Percentiles rank a stretch among this genome's conserved stretches.
These are phyloP conservation scores for Coniosporium tulheliwenetii DNA, from an alignment of 2,329 filamentous ascomycete genomes.

Conservation along the genomic window DNA sequence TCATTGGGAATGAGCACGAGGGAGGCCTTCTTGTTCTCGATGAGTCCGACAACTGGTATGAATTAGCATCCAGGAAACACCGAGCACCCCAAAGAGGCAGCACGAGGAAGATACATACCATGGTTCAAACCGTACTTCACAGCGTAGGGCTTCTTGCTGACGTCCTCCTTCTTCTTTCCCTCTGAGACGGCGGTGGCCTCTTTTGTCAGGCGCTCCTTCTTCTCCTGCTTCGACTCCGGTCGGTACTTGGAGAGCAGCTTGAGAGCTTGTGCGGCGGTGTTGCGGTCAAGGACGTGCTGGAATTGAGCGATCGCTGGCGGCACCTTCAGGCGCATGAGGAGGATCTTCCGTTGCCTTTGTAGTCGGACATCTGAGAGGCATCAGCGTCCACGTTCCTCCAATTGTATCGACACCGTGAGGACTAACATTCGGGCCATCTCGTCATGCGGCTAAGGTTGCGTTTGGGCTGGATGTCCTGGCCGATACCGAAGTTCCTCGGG, in stretches of 20 bases:
- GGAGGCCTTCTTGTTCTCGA: slow-evolving; percentile 99
- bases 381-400: too few relatives aligned
- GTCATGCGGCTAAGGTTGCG: slow-evolving; percentile 58
- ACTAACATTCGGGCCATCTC: slow-evolving; percentile 70
- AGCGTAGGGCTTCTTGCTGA: slow-evolving; percentile 98
- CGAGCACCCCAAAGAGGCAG: slow-evolving; percentile 19
- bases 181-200: slow-evolving; percentile 96
- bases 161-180: slow-evolving; percentile 99
- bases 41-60: slow-evolving; percentile 49
- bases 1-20: slow-evolving; percentile 98
- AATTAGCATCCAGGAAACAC: slow-evolving; percentile 7
- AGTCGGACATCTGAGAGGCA: slow-evolving; percentile 63
- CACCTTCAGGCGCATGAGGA: slow-evolving; percentile 97
- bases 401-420: too few relatives aligned
- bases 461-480: slow-evolving; percentile 94
- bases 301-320: slow-evolving; percentile 96
- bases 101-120: slow-evolving; percentile 32
- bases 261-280: slow-evolving; percentile 91
- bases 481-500: slow-evolving; percentile 93
- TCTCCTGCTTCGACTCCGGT: slow-evolving; percentile 96
- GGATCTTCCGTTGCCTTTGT: slow-evolving; percentile 86
- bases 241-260: slow-evolving; percentile 99
- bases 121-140: slow-evolving; percentile 99
- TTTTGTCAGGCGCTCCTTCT: slow-evolving; percentile 98
- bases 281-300: slow-evolving; percentile 91